phyloP scores from a whole-genome alignment of 306 rosid species.

The Sicyos baderoa region DNA sequence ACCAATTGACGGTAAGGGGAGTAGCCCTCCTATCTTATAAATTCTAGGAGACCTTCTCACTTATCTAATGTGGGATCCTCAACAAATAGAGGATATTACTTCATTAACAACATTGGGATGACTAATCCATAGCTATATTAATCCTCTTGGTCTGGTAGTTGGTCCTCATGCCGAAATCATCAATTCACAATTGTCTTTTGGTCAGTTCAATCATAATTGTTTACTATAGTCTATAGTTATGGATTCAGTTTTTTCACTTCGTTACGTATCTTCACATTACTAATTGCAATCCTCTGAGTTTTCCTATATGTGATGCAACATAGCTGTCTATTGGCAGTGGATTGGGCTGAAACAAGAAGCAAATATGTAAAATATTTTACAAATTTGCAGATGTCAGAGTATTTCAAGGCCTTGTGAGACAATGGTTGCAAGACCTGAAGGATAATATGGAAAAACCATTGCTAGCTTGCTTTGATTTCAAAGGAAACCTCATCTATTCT shows the following conservation, averaged over 20 bases:
- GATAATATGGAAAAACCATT: slow-evolving; percentile 54
- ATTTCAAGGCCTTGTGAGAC: slow-evolving; percentile 50
- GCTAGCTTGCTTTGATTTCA: slow-evolving; percentile 48
- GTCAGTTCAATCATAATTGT: neutral
- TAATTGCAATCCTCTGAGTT: neutral
- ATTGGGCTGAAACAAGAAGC: neutral
- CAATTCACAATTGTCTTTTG: neutral
- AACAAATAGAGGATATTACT: neutral
- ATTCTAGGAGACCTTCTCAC: no score
- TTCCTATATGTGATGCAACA: neutral
- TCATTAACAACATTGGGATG: neutral
- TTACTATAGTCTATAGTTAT: neutral
- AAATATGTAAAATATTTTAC: slow-evolving; percentile 6
- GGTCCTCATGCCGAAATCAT: neutral
- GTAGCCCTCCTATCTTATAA: no score
- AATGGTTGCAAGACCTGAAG: slow-evolving; percentile 54
- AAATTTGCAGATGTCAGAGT: slow-evolving; percentile 57
- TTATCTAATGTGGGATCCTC: no score
- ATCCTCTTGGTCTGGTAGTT: neutral
- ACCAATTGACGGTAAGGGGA: neutral
- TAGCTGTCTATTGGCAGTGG: slow-evolving; percentile 4
- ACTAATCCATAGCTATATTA: neutral
- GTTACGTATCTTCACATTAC: neutral
- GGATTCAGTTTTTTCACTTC: neutral
- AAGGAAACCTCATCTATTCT: slow-evolving; percentile 38